Conservation (phyloP, 805 yeast species). For the Candida takata region DNA sequence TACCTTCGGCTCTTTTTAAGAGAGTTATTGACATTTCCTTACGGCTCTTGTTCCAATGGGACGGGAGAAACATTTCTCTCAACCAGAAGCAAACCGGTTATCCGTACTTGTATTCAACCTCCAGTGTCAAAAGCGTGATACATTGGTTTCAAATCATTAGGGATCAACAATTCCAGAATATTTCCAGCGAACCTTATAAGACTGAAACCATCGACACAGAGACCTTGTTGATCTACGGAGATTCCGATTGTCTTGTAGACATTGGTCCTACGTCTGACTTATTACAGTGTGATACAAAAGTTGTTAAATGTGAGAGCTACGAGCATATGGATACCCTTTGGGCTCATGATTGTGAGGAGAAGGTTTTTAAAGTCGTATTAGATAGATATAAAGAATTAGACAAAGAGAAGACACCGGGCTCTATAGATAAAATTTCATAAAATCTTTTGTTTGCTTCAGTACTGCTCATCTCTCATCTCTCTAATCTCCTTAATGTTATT, state of each 20-base stretch:
- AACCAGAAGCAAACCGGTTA: slow-evolving; percentile 68
- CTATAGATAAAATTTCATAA: neutral
- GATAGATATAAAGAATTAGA: slow-evolving; percentile 33
- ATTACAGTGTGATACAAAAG: slow-evolving; percentile 31
- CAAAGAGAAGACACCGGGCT: neutral
- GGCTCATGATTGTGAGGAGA: slow-evolving; percentile 51
- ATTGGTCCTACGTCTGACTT: slow-evolving; percentile 52
- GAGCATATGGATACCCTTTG: slow-evolving; percentile 80
- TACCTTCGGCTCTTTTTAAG: slow-evolving; percentile 67
- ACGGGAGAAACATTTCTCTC: slow-evolving; percentile 52
- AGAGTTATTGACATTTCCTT: slow-evolving; percentile 59
- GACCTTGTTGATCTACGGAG: slow-evolving; percentile 63
- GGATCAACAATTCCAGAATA: slow-evolving; percentile 66
- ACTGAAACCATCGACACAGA: slow-evolving; percentile 44
- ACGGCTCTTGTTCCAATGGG: slow-evolving; percentile 62
- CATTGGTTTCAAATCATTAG: slow-evolving; percentile 83
- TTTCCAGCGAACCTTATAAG: slow-evolving; percentile 40
- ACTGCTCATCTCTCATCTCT: slow-evolving; percentile 35
- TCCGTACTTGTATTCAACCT: slow-evolving; percentile 72
- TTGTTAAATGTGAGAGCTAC: slow-evolving; percentile 45
- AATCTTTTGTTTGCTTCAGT: neutral
- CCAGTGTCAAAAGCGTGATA: slow-evolving; percentile 74
- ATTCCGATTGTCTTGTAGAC: slow-evolving; percentile 63
- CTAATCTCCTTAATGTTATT: slow-evolving; percentile 31
- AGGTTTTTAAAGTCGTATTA: slow-evolving; percentile 38